Base-by-base conservation (phyloP, 106 monocot species). In the Agapanthus africanus region DNA sequence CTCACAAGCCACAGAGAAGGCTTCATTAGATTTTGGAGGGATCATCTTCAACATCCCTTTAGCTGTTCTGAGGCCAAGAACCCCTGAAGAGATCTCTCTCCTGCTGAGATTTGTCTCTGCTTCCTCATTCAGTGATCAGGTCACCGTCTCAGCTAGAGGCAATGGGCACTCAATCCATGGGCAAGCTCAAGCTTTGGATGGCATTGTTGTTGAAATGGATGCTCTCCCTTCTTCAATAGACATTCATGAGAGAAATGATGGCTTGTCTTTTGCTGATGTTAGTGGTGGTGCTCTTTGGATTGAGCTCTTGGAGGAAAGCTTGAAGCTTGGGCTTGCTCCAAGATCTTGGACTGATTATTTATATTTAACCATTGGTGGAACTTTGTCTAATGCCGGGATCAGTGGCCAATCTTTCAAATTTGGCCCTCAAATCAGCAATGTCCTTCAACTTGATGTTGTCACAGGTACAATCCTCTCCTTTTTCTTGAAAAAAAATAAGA, bases 331-430 rank as follows among this genome's bases (percentile, higher is more conserved):
- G 25, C 68, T 93, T 37, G 81, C 93, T 66, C 93, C 93, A 33
- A 83, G 86, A 71, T 93, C 93, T 22, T 93, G 86, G 88, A 93
- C 93, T 4, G 93, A 93, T 60, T 93, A 93, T 73, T 80, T 93
- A 54, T 80, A 93, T 50, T 72, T 93, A 22, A 82, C 71, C 77
- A 65, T 93, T 46, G 93, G 93, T 14, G 93, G 93, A 56, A 93
- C 93, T 70, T 85, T 93, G 50, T 93, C 93, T 21, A 89, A 89
- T 54, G 93, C 57, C 25, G 93, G 93, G 7, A 93, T 93, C 68
- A 93, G 93, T 39, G 93, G 93, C 15, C 93, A 93, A 68, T 76
- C 86, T 16, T 93, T 86, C 81, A 82, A 88, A 74, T 67, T 79
- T 79, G 93, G 93, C 15, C 93, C 93, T 47, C 93, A 93, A 76